Conservation (phyloP, 2,329 filamentous ascomycete species). For the Laburnicola sp. region DNA sequence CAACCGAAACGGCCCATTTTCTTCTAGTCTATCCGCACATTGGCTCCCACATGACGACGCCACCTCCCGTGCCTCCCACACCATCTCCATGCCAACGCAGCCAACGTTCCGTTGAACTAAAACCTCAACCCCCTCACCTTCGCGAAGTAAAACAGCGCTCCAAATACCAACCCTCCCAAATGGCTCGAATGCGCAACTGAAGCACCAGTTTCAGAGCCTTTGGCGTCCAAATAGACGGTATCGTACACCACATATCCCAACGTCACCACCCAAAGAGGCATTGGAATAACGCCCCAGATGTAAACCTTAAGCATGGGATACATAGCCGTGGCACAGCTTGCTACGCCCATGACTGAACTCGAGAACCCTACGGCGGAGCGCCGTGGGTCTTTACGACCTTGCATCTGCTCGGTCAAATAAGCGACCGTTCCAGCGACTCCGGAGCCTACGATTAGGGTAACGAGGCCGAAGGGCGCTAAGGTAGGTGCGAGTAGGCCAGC, state of each 20-base stretch:
- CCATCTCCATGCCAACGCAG: no score
- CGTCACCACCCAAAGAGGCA: slow-evolving; percentile 47
- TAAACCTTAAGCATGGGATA: slow-evolving; percentile 38
- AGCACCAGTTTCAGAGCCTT: slow-evolving; percentile 32
- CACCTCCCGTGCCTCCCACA: no score
- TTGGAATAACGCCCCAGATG: slow-evolving; percentile 44
- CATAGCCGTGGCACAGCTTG: slow-evolving; percentile 45
- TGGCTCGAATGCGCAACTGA: slow-evolving; percentile 53
- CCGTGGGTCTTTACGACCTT: no score
- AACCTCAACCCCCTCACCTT: slow-evolving; percentile 22
- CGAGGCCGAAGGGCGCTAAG: slow-evolving; percentile 30
- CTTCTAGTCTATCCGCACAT: no score
- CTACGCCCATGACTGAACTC: slow-evolving; percentile 22
- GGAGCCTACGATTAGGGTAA: slow-evolving; percentile 37
- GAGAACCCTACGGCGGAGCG: slow-evolving; percentile 14
- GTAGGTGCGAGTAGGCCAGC: slow-evolving; percentile 40
- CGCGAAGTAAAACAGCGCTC: slow-evolving; percentile 36
- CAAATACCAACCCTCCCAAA: slow-evolving; percentile 50
- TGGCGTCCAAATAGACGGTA: slow-evolving; percentile 42
- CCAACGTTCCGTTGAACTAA: no score
- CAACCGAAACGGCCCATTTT: no score
- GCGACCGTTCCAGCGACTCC: slow-evolving; percentile 29
- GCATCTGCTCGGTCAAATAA: no score
- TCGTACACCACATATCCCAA: slow-evolving; percentile 45
- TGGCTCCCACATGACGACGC: no score